Conservation (phyloP, 371 early-diverging fungal genomes). For the Mortierella sp. region DNA sequence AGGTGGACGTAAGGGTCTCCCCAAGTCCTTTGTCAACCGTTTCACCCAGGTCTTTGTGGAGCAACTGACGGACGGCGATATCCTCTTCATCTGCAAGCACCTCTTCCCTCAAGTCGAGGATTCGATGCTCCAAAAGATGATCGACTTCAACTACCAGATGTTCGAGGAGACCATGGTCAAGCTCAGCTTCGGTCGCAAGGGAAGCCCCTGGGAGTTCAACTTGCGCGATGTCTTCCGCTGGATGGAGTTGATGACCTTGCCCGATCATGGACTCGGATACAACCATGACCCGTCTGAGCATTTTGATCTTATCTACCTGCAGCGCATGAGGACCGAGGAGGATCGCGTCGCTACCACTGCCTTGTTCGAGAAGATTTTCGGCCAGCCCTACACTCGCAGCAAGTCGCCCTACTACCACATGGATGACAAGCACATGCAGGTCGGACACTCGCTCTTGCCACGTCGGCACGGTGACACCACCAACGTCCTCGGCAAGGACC, state of each 20-base stretch:
- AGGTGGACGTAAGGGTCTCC: slow-evolving; percentile 99
- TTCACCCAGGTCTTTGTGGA: slow-evolving; percentile 97
- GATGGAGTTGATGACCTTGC: slow-evolving; percentile 83
- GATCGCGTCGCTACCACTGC: slow-evolving; percentile 82
- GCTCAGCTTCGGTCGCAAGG: slow-evolving; percentile 84
- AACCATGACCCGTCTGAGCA: slow-evolving; percentile 76
- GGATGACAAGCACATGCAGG: slow-evolving; percentile 60
- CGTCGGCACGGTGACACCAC: slow-evolving; percentile 60
- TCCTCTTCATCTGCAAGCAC: slow-evolving; percentile 80
- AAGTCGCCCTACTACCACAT: slow-evolving; percentile 62
- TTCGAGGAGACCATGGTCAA: slow-evolving; percentile 87
- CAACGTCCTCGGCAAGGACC: slow-evolving; percentile 61
- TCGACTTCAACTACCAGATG: slow-evolving; percentile 91
- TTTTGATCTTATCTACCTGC: slow-evolving; percentile 86
- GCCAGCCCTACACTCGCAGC: slow-evolving; percentile 59
- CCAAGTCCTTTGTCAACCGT: slow-evolving; percentile 98
- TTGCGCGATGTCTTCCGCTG: slow-evolving; percentile 97
- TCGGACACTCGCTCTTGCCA: slow-evolving; percentile 80
- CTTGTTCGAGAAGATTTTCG: slow-evolving; percentile 79
- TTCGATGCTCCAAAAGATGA: slow-evolving; percentile 74
- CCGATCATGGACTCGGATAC: slow-evolving; percentile 52
- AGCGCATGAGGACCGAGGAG: slow-evolving; percentile 88
- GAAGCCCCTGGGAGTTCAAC: slow-evolving; percentile 99
- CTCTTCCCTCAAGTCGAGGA: slow-evolving; percentile 75
- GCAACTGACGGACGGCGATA: slow-evolving; percentile 82